Percentiles rank a stretch among this genome's conserved stretches.
Conservation (phyloP, 163 green algal genomes). For the Chlamydomonas reinhardtii region DNA sequence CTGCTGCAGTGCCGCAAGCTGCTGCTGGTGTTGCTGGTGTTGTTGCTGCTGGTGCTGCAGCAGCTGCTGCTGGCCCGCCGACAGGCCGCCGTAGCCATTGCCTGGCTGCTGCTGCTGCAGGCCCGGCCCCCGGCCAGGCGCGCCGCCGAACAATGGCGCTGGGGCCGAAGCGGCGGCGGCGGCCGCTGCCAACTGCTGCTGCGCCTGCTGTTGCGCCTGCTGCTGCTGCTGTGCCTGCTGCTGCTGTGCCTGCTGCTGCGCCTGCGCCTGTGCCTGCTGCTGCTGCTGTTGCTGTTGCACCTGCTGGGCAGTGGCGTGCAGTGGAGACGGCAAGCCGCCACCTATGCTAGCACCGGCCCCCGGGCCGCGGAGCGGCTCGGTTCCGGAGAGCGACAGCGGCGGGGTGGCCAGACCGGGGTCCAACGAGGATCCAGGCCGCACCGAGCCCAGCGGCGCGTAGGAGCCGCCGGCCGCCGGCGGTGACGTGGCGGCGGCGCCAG, state of each 20-base stretch:
- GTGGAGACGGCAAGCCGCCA: no score
- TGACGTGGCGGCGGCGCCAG: no score
- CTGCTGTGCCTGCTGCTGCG: not conserved
- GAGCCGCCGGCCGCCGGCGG: no score
- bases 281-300: conserved; percentile 21
- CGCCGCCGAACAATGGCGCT: conserved; percentile 16
- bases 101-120: not conserved
- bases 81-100: not conserved
- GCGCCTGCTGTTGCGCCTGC: no score
- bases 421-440: conserved; percentile 29
- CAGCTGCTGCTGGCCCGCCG: not conserved
- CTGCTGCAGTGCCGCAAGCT: conserved; percentile 1
- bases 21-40: not conserved
- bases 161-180: not conserved
- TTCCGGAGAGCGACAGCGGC: conserved; percentile 27
- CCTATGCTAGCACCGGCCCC: no score
- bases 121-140: not conserved
- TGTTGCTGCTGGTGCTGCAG: conserved; percentile 3
- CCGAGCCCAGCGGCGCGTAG: not conserved
- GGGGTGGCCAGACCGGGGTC: conserved; percentile 24
- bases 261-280: not conserved
- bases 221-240: not conserved
- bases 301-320: not conserved
- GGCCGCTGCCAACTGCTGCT: not conserved
- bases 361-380: conserved; percentile 5